Percentiles rank a stretch among this genome's conserved stretches.
phyloP scores from a whole-genome alignment of 1,139 yeast species.

The Suhomyces bolitotheri region DNA sequence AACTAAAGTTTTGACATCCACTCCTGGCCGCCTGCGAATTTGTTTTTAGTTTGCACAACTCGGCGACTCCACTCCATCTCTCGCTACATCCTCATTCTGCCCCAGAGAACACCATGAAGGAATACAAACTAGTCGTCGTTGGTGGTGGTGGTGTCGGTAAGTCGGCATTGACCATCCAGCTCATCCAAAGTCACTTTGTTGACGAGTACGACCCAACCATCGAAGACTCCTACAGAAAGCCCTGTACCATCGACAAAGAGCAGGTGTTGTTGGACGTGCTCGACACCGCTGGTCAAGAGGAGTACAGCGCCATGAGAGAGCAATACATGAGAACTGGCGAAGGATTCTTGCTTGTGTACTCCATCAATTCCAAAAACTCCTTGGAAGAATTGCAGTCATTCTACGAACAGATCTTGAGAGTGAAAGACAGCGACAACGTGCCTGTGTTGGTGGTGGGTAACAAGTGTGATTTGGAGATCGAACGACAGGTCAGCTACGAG shows the following conservation, averaged over 20 bases:
- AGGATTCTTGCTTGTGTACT: constrained; percentile 82
- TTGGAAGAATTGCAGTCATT: constrained; percentile 77
- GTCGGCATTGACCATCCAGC: constrained; percentile 88
- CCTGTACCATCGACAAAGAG: constrained; percentile 52
- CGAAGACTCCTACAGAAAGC: constrained; percentile 71
- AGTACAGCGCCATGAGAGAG: constrained; percentile 93
- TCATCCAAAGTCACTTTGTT: constrained; percentile 88
- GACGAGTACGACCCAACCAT: constrained; percentile 98
- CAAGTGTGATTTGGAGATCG: constrained; percentile 74
- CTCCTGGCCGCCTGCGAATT: too few relatives aligned
- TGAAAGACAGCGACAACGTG: constrained; percentile 74
- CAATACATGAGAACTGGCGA: constrained; percentile 93
- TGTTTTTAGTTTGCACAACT: too few relatives aligned
- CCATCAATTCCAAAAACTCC: constrained; percentile 77
- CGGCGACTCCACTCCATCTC: too few relatives aligned
- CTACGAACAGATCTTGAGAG: constrained; percentile 81
- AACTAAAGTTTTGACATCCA: too few relatives aligned
- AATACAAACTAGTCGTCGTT: constrained; percentile 87
- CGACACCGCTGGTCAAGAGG: constrained; percentile 99
- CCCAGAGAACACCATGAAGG: constrained; percentile 44
- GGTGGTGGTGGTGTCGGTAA: constrained; percentile 99
- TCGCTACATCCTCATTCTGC: too few relatives aligned
- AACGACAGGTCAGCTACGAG: constrained; percentile 77
- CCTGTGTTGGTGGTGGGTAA: constrained; percentile 78
- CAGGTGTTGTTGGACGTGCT: constrained; percentile 67